phyloP scores from a whole-genome alignment of 1,284 basidiomycete species.

The Malassezia nana region DNA sequence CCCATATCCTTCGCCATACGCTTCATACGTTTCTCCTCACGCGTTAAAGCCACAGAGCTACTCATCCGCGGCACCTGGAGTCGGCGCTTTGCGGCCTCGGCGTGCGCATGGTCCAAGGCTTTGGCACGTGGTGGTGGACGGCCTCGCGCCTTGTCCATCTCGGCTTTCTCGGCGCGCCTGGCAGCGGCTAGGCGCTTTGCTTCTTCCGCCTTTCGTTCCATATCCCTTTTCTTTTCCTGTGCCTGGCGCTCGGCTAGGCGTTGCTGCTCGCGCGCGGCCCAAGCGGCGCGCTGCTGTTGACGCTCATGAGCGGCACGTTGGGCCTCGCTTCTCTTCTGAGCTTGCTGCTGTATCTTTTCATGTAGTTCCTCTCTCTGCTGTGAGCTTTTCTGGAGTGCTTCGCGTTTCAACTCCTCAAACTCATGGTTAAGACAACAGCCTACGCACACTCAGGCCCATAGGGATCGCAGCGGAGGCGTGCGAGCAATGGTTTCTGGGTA shows the following conservation, averaged over 20 bases:
- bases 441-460: conserved; percentile 1
- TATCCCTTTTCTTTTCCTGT: background rate
- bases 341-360: background rate
- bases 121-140: background rate
- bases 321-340: background rate
- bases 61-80: background rate
- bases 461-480: background rate
- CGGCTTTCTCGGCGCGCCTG: conserved; percentile 1
- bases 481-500: background rate
- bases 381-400: conserved; percentile 3
- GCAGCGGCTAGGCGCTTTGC: background rate
- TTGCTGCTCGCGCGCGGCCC: conserved; percentile 9
- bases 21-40: conserved; percentile 17
- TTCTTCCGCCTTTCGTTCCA: background rate
- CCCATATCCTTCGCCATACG: conserved; percentile 17
- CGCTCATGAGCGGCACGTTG: background rate
- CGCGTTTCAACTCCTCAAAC: conserved; percentile 12
- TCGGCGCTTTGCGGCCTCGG: conserved; percentile 3
- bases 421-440: background rate
- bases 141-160: conserved; percentile 1
- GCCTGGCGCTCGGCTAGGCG: background rate
- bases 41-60: conserved; percentile 6
- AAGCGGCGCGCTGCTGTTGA: background rate
- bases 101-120: conserved; percentile 13
- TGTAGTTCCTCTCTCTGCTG: conserved; percentile 7